phyloP scores from a whole-genome alignment of 2,329 filamentous ascomycete genomes.

The Lasiodiplodia sp. region DNA sequence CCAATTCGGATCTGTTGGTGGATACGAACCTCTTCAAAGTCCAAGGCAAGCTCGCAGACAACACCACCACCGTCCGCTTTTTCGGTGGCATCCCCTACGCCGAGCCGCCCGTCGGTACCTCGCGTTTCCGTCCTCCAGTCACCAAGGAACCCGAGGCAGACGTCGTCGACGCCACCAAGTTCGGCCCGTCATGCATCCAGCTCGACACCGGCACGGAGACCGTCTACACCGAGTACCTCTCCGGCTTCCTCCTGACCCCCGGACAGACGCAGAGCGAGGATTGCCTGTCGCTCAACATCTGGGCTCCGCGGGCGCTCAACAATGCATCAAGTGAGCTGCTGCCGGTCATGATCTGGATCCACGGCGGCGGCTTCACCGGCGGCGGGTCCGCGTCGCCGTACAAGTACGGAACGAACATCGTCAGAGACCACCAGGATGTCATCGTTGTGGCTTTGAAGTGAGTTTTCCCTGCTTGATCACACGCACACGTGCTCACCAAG shows the following conservation, averaged over 20 bases:
- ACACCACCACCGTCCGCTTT: slow-evolving; percentile 35
- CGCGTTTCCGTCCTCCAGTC: slow-evolving; percentile 33
- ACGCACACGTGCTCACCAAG: slow-evolving; percentile 34
- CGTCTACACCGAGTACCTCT: slow-evolving; percentile 36
- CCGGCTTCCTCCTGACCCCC: slow-evolving; percentile 36
- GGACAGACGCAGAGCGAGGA: slow-evolving; percentile 38
- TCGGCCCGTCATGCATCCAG: slow-evolving; percentile 37
- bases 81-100: slow-evolving; percentile 29
- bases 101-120: slow-evolving; percentile 16
- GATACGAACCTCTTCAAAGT: slow-evolving; percentile 35
- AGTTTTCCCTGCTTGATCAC: slow-evolving; percentile 47
- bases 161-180: slow-evolving; percentile 34
- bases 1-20: slow-evolving; percentile 32
- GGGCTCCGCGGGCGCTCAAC: slow-evolving; percentile 38
- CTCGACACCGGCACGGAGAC: slow-evolving; percentile 34
- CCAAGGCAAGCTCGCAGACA: slow-evolving; percentile 34
- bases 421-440: slow-evolving; percentile 49
- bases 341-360: slow-evolving; percentile 51
- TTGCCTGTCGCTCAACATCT: slow-evolving; percentile 43
- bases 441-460: slow-evolving; percentile 52
- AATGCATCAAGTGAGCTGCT: slow-evolving; percentile 37
- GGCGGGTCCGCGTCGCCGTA: slow-evolving; percentile 47
- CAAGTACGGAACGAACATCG: slow-evolving; percentile 44
- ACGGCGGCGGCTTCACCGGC: slow-evolving; percentile 51
- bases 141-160: slow-evolving; percentile 32